Conservation (phyloP, 2,329 filamentous ascomycete genomes). For the Ramularia endophylla region DNA sequence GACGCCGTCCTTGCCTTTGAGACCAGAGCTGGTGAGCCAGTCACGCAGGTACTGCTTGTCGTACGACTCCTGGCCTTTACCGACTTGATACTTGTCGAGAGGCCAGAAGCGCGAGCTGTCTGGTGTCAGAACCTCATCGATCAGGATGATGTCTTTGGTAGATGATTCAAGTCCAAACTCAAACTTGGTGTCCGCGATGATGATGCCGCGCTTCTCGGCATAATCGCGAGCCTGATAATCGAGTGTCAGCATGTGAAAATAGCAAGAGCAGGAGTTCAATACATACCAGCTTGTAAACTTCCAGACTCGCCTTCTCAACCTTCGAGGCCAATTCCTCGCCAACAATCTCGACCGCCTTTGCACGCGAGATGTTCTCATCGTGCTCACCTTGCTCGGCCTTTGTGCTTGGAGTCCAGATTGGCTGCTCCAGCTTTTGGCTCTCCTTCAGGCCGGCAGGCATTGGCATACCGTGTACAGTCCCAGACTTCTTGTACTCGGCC, state of each 20-base stretch:
- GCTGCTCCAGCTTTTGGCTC: constrained; percentile 61
- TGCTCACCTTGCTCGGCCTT: constrained; percentile 76
- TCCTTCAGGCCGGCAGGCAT: constrained; percentile 63
- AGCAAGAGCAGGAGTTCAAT: constrained; percentile 1
- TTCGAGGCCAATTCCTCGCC: constrained; percentile 58
- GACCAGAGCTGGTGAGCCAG: constrained; percentile 66
- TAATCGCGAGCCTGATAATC: constrained; percentile 51
- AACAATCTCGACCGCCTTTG: constrained; percentile 56
- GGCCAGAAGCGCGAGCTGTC: constrained; percentile 78
- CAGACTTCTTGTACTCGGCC: constrained; percentile 66
- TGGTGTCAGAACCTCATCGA: constrained; percentile 82
- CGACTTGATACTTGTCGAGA: constrained; percentile 63
- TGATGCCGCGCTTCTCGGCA: constrained; percentile 60
- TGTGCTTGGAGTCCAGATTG: constrained; percentile 76
- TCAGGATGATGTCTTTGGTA: constrained; percentile 63
- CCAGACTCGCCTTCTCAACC: constrained; percentile 60
- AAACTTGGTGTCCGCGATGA: constrained; percentile 74
- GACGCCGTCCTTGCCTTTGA: constrained; percentile 71
- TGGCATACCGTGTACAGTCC: constrained; percentile 73
- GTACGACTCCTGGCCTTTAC: constrained; percentile 72
- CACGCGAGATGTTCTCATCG: constrained; percentile 79
- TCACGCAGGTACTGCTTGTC: constrained; percentile 73
- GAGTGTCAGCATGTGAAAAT: neutral
- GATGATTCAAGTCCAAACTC: constrained; percentile 62
- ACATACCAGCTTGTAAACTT: constrained; percentile 54